phyloP scores from a whole-genome alignment of 179 eudicot species.

The Silene coronaria region DNA sequence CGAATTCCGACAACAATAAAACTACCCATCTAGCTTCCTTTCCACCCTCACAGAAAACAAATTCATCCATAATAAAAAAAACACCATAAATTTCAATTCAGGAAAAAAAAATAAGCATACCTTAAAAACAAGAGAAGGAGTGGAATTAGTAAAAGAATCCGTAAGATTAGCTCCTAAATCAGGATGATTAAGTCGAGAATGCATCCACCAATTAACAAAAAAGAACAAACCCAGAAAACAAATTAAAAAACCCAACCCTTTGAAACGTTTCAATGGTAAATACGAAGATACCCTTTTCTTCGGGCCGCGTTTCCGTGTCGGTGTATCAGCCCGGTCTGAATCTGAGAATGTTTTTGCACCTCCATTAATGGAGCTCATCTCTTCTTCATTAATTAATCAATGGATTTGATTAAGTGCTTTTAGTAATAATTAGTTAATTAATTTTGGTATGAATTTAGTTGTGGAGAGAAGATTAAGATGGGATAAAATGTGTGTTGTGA shows the following conservation, averaged over 20 bases:
- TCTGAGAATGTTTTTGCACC: slow-evolving; percentile 15
- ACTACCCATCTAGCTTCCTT: background rate
- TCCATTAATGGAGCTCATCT: slow-evolving; percentile 25
- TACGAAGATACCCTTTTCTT: slow-evolving; percentile 21
- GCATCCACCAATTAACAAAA: slow-evolving; percentile 42
- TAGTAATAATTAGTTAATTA: background rate
- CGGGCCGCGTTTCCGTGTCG: slow-evolving; percentile 17
- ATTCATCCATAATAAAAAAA: background rate
- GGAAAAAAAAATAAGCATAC: slow-evolving; percentile 8
- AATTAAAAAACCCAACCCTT: slow-evolving; percentile 31
- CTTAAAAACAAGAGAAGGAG: background rate
- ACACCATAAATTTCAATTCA: background rate
- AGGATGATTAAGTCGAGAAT: slow-evolving; percentile 30
- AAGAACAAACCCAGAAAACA: slow-evolving; percentile 37
- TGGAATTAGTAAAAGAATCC: slow-evolving; percentile 12
- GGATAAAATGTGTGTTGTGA: background rate
- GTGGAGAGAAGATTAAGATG: background rate
- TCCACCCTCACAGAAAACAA: background rate
- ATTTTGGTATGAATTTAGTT: background rate
- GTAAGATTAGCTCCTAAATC: slow-evolving; percentile 22
- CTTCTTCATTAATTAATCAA: slow-evolving; percentile 5
- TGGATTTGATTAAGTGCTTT: background rate
- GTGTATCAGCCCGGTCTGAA: slow-evolving; percentile 22
- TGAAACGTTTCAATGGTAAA: slow-evolving; percentile 25
- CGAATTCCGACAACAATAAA: background rate